These are phyloP conservation scores for Medicago truncatula DNA, from an alignment of 306 rosid genomes.

Conservation along the genomic window DNA sequence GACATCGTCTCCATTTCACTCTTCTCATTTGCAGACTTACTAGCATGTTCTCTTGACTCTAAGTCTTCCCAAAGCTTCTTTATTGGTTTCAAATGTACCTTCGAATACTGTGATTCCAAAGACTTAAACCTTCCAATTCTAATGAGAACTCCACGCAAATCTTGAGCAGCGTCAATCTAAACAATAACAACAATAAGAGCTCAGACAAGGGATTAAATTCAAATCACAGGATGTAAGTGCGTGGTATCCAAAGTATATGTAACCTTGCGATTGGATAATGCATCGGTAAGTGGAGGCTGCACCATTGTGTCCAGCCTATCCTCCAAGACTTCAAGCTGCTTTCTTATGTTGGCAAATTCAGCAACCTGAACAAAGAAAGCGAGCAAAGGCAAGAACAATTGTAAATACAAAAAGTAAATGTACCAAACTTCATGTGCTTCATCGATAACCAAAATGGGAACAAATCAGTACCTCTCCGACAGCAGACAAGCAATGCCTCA, in stretches of 20 bases:
- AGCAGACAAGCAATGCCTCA: constrained; percentile 99
- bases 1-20: constrained; percentile 62
- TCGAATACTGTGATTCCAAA: constrained; percentile 82
- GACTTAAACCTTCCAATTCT: constrained; percentile 98
- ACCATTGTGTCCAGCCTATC: constrained; percentile 96
- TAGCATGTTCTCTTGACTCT: constrained; percentile 65
- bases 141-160: constrained; percentile 89
- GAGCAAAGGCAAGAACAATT: not conserved
- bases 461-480: constrained; percentile 85
- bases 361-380: constrained; percentile 67
- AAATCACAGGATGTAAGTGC: constrained; percentile 8
- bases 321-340: constrained; percentile 97
- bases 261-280: constrained; percentile 87
- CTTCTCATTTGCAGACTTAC: constrained; percentile 66
- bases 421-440: constrained; percentile 9
- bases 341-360: constrained; percentile 96
- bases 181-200: constrained; percentile 34
- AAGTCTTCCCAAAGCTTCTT: constrained; percentile 93
- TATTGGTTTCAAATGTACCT: constrained; percentile 92
- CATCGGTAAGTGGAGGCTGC: constrained; percentile 93
- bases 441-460: constrained; percentile 6
- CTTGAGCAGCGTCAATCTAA: constrained; percentile 86
- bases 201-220: constrained; percentile 17
- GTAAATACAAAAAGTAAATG: constrained; percentile 14
- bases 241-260: constrained; percentile 15